These are phyloP conservation scores for Phlyctochytrium planicorne DNA, from an alignment of 192 early-diverging fungal species.

Conservation along the genomic window DNA sequence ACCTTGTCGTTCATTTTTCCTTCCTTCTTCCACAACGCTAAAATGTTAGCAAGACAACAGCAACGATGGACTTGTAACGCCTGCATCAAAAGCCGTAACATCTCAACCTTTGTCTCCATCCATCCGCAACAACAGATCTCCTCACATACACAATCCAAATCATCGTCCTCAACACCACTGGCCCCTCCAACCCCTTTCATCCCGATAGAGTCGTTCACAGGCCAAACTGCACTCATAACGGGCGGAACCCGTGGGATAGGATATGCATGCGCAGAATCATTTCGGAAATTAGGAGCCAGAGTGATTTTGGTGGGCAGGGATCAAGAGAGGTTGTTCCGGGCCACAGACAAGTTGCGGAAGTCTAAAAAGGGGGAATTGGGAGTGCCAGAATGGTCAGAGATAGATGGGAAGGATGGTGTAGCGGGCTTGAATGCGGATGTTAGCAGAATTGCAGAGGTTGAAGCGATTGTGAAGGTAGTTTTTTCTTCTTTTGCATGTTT, in stretches of 20 bases:
- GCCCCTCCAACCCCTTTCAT: too few species aligned
- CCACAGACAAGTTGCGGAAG: background rate
- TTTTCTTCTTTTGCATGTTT: background rate
- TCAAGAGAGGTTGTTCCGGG: slow-evolving; percentile 25
- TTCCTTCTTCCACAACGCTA: too few species aligned
- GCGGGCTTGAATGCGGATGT: slow-evolving; percentile 38
- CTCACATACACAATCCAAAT: too few species aligned
- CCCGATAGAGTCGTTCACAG: too few species aligned
- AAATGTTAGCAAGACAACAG: too few species aligned
- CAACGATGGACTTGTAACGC: too few species aligned
- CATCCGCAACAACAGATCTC: too few species aligned
- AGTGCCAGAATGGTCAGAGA: background rate
- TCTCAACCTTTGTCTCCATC: too few species aligned
- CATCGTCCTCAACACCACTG: too few species aligned
- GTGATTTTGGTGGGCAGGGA: slow-evolving; percentile 60
- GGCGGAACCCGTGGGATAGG: slow-evolving; percentile 83
- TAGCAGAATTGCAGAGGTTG: slow-evolving; percentile 36
- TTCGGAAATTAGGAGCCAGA: slow-evolving; percentile 28
- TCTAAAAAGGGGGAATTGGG: too few species aligned
- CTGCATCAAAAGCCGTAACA: too few species aligned
- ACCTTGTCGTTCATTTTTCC: too few species aligned
- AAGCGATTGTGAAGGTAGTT: slow-evolving; percentile 37
- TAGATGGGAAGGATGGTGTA: slow-evolving; percentile 25
- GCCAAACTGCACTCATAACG: slow-evolving; percentile 48
- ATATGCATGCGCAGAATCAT: slow-evolving; percentile 59